Evolutionary conservation across 495 filamentous ascomycete genomes (phyloP).

Genomic region (Xylaria grammica): DNA sequence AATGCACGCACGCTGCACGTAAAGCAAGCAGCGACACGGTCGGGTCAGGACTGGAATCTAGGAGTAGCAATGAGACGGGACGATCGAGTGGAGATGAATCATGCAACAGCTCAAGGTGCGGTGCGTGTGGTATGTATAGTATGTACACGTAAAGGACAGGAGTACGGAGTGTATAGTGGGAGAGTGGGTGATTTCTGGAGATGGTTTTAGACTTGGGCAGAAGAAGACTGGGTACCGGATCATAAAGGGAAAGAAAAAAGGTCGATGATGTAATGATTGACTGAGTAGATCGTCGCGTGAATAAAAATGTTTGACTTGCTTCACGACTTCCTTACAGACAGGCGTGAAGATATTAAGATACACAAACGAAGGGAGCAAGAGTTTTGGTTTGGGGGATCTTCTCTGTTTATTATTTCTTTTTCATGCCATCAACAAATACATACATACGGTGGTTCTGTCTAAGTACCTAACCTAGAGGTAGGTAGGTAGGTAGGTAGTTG

Average conservation of each 20-base stretch:
- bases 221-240: no score
- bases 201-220: no score
- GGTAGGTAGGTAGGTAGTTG: no score
- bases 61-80: slow-evolving; percentile 9
- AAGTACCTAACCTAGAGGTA: no score
- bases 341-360: no score
- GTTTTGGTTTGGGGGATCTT: no score
- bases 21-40: neutral
- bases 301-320: no score
- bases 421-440: no score
- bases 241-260: no score
- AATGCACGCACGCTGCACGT: neutral
- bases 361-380: slow-evolving; percentile 6
- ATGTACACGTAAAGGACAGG: neutral
- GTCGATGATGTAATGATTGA: neutral
- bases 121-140: neutral
- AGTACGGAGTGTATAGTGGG: neutral
- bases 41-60: slow-evolving; percentile 14
- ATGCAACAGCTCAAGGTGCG: slow-evolving; percentile 1
- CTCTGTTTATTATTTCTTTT: neutral
- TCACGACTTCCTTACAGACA: neutral
- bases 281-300: no score
- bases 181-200: no score
- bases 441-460: no score
- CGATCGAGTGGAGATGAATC: slow-evolving; percentile 16